Evolutionary conservation across 2,329 filamentous ascomycete genomes (phyloP).

Genomic region (Ascocoryne sarcoides): DNA sequence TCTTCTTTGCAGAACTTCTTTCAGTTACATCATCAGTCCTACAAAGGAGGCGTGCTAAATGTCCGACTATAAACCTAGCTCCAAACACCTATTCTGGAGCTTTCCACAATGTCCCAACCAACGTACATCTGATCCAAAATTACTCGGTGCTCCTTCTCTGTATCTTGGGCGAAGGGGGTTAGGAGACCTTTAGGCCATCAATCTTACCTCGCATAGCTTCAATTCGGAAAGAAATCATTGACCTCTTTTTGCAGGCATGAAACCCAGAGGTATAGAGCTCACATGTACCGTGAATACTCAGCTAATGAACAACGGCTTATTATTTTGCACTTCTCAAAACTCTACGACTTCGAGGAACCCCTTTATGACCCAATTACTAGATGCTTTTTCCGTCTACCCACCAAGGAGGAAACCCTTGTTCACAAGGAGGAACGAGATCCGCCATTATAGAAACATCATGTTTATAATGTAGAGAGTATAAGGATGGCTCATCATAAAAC

Average conservation of each 20-base stretch:
- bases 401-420: background rate
- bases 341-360: background rate
- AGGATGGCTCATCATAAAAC: background rate
- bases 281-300: background rate
- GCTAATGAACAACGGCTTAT: background rate
- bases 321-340: background rate
- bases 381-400: background rate
- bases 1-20: too few species aligned
- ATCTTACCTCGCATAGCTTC: background rate
- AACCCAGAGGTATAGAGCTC: background rate
- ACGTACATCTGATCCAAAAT: too few species aligned
- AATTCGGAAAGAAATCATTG: background rate
- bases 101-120: too few species aligned
- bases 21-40: too few species aligned
- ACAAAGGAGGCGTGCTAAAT: too few species aligned
- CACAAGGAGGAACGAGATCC: background rate
- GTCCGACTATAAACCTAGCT: background rate
- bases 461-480: background rate
- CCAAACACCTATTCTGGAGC: too few species aligned
- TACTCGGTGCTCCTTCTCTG: too few species aligned
- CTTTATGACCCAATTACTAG: background rate
- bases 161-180: too few species aligned
- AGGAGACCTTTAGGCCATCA: background rate
- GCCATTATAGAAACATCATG: background rate
- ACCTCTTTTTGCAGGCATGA: background rate